Evolutionary conservation across 306 rosid species (phyloP), one percentile per base, ranked within the genome.

Genomic region (Fragaria ananassa): DNA sequence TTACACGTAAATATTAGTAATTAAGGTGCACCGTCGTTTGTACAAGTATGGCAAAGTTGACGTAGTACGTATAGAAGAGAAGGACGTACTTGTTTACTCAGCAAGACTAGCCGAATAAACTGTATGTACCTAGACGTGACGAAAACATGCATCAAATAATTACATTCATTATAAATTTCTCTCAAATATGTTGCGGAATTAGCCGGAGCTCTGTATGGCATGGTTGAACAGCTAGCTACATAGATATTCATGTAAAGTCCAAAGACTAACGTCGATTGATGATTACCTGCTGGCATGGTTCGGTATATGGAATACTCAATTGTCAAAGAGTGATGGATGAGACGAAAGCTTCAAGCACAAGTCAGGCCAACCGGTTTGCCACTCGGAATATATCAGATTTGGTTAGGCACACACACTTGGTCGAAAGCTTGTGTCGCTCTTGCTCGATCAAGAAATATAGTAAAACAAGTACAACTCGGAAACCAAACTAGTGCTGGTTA

Each of bases 351-450:
- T 58, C 17, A 29, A 13, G 37, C 44, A 37, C 37, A 71, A 53
- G 51, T 72, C 37, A 31, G 37, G 78, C 70, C 78, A 61, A 60
- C 65, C 67, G 14, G 46, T 29, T 74, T 74, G 78, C 78, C 70
- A 1, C 19, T 74, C 47, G 11, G 6, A 29, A 62, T 18, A 46
- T 27, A 27, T 3, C 70, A 45, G 45, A 44, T 27, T n/a, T 60
- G 70, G 77, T 25, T 44, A 74, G 69, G 70, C 70, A 60, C 3
- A 19, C 69, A 11, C 29, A 74, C 34, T 45, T 2, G 2, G 9
- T n/a, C 3, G 46, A 61, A 74, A 74, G 78, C 69, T 27, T 44
- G n/a, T 74, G 70, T 35, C 45, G 45, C 60, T 44, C 70, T 61
- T 74, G 19, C 60, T 61, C 31, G 10, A 58, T 73, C 47, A 39